Percentiles rank a stretch among this genome's conserved stretches.
phyloP scores from a whole-genome alignment of 2,329 filamentous ascomycete species.

The Phoma herbarum region DNA sequence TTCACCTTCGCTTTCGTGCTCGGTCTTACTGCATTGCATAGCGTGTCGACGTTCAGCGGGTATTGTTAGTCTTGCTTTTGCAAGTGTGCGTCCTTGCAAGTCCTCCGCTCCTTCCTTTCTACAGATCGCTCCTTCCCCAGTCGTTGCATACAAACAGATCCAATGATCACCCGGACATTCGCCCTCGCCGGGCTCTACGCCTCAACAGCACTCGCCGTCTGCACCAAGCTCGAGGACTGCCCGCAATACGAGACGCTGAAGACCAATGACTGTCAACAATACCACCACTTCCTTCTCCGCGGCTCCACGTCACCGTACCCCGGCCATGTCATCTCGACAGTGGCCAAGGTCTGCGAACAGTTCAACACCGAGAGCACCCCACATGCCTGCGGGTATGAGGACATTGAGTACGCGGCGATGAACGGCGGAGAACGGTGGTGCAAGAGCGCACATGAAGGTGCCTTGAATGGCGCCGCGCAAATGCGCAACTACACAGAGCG shows the following conservation, averaged over 20 bases:
- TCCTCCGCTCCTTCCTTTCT: neutral
- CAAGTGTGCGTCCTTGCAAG: neutral
- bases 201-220: constrained; percentile 31
- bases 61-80: constrained; percentile 3
- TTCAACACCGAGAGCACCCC: constrained; percentile 36
- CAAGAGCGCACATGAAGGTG: constrained; percentile 38
- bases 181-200: constrained; percentile 32
- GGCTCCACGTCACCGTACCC: constrained; percentile 41
- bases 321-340: constrained; percentile 39
- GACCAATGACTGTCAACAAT: constrained; percentile 36
- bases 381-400: constrained; percentile 39
- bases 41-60: constrained; percentile 4
- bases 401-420: constrained; percentile 38
- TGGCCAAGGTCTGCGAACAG: constrained; percentile 37
- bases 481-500: constrained; percentile 40
- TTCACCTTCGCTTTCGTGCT: neutral
- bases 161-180: constrained; percentile 33
- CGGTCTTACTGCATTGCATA: constrained; percentile 1
- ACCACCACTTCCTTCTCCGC: constrained; percentile 38
- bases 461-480: constrained; percentile 36
- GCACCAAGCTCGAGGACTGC: constrained; percentile 41
- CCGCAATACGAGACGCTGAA: constrained; percentile 35
- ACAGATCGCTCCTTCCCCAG: constrained; percentile 9
- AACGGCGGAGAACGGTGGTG: constrained; percentile 40
- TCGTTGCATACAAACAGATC: neutral